Evolutionary conservation across 1,284 basidiomycete species (phyloP).

Genomic region (Cutaneotrichosporon sp.): DNA sequence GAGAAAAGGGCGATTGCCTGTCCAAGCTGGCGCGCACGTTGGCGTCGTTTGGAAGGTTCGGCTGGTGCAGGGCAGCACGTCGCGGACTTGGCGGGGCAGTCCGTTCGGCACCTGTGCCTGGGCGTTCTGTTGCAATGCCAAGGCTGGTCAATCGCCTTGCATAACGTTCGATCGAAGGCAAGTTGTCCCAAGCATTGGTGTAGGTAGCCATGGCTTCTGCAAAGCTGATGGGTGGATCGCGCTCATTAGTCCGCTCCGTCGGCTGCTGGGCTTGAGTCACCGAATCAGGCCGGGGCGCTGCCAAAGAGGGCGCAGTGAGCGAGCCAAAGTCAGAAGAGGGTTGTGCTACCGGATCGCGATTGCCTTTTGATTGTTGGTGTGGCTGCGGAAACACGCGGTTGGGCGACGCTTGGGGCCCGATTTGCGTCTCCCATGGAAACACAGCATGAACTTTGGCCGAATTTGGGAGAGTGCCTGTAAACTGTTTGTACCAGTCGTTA

Average conservation of each 20-base stretch:
- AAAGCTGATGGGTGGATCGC: neutral
- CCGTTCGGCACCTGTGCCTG: conserved; percentile 7
- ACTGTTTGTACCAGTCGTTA: conserved; percentile 51
- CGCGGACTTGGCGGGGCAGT: conserved; percentile 28
- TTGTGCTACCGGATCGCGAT: too few species aligned
- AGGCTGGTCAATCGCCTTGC: conserved; percentile 56
- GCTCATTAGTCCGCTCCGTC: too few species aligned
- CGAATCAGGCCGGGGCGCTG: neutral
- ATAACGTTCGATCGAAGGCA: conserved; percentile 71
- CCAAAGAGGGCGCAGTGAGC: too few species aligned
- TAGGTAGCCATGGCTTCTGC: conserved; percentile 54
- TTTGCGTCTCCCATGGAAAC: conserved; percentile 86
- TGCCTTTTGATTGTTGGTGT: neutral
- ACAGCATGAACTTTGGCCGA: conserved; percentile 65
- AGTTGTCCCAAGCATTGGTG: conserved; percentile 74
- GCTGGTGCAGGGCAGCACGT: neutral
- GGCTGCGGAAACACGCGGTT: conserved; percentile 61
- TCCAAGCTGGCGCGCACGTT: too few species aligned
- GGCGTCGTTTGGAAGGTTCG: neutral
- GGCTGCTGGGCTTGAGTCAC: too few species aligned
- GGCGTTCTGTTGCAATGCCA: conserved; percentile 12
- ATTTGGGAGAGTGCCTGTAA: conserved; percentile 57
- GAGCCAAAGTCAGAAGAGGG: too few species aligned
- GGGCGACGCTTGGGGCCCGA: conserved; percentile 56
- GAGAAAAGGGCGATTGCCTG: too few species aligned